Evolutionary conservation across 805 yeast species (phyloP).

Genomic region (Saccharomycopsis oosterbeekiorum): DNA sequence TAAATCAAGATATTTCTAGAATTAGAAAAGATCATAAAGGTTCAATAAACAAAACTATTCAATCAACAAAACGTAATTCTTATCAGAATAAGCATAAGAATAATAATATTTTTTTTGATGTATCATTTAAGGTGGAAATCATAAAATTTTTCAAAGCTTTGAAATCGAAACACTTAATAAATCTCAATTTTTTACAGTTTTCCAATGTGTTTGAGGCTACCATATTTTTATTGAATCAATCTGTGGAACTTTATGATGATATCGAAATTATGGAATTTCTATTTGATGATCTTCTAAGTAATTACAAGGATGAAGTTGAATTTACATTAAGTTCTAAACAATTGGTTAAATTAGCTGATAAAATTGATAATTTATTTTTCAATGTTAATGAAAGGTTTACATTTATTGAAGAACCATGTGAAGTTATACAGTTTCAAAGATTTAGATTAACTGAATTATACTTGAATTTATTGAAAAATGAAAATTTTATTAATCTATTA

Average conservation of each 20-base stretch:
- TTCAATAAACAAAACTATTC: not conserved
- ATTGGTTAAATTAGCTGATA: not conserved
- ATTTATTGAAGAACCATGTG: not conserved
- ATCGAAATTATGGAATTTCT: not conserved
- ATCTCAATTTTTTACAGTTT: not conserved
- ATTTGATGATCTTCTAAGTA: not conserved
- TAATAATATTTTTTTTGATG: not conserved
- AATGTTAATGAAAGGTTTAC: not conserved
- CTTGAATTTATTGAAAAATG: not conserved
- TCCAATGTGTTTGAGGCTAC: not conserved
- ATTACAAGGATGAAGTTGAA: not conserved
- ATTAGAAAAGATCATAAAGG: not conserved
- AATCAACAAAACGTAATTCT: not conserved
- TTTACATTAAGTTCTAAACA: not conserved
- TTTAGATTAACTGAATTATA: not conserved
- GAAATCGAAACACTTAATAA: not conserved
- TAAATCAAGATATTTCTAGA: not conserved
- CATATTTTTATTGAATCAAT: not conserved
- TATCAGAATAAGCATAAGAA: not conserved
- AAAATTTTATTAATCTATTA: not conserved
- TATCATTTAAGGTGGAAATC: not conserved
- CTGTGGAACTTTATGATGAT: not conserved
- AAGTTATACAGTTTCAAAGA: not conserved
- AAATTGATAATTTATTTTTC: not conserved
- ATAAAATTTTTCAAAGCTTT: not conserved